Evolutionary conservation across 192 early-diverging fungal species (phyloP).

Genomic region (Allomyces macrogynus): DNA sequence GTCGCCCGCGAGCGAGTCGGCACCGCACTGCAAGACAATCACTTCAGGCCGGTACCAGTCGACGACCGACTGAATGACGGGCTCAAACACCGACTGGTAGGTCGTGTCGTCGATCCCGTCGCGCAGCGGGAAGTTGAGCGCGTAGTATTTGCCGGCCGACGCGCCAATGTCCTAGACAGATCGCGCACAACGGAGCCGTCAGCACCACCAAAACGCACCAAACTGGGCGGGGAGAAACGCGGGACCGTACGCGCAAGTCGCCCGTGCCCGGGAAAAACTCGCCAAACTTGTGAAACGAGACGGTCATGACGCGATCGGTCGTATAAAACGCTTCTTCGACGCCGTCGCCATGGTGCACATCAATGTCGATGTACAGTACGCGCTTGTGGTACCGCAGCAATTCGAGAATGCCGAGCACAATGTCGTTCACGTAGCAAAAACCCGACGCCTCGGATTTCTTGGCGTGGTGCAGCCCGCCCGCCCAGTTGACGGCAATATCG

Average conservation of each 20-base stretch:
- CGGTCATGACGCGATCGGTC: conserved; percentile 84
- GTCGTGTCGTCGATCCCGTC: conserved; percentile 40
- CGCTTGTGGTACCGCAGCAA: conserved; percentile 51
- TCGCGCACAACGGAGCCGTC: neutral
- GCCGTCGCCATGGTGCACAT: conserved; percentile 95
- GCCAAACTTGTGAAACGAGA: conserved; percentile 88
- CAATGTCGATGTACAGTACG: conserved; percentile 91
- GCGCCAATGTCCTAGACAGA: conserved; percentile 26
- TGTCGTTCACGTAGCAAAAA: conserved; percentile 98
- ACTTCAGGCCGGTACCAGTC: conserved; percentile 31
- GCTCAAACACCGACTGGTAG: conserved; percentile 13
- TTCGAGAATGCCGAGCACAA: conserved; percentile 78
- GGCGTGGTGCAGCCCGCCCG: conserved; percentile 89
- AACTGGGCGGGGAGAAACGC: neutral
- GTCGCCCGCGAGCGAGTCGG: conserved; percentile 39
- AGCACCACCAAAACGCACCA: conserved; percentile 2
- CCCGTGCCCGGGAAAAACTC: conserved; percentile 79
- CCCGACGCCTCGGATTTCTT: conserved; percentile 72
- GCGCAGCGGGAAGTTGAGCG: conserved; percentile 36
- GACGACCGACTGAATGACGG: conserved; percentile 30
- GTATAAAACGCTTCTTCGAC: conserved; percentile 90
- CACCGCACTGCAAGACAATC: conserved; percentile 38
- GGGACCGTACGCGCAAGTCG: conserved; percentile 8
- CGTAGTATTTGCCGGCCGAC: conserved; percentile 27
- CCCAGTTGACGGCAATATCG: conserved; percentile 96